Evolutionary conservation across 208 protist species (phyloP), one percentile per base, ranked within the genome.

Genomic region (Leptomonas pyrrhocoris): DNA sequence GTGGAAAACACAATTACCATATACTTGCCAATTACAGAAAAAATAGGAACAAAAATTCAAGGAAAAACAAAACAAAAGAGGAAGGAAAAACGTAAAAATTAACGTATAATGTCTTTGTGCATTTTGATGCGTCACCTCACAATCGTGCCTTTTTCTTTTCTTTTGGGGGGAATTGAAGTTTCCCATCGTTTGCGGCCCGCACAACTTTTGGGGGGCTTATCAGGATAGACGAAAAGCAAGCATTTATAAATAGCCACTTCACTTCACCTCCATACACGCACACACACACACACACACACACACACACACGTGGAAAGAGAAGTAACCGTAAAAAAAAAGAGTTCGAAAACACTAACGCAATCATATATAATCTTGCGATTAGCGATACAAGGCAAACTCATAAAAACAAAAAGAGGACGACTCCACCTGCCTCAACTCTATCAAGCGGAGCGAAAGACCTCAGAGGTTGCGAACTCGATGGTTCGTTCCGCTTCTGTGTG

Each of bases 401-500:
- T n/a, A n/a, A n/a, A n/a, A n/a, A 48, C 5, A n/a, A 6, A 12
- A 15, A n/a, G 43, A n/a, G 15, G 12, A 19, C 30, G 15, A 15
- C 31, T 46, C 5, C 0, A 4, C 11, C 1, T 7, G 15, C 13
- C 42, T 0, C 0, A 34, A 15, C 13, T 3, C 40, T 65, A 69
- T 18, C 25, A 38, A 12, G 27, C 21, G 30, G 13, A 59, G 9
- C 19, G 34, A 63, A 95, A 95, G 0, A 62, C 71, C 23, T 54
- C 67, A 43, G 69, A 74, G 19, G 89, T 75, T 7, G 89, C 65
- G 73, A 96, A 96, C 8, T 78, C 71, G 18, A 85, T 68, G 13
- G 68, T 80, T 45, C 46, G 74, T 1, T 73, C 85, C 9, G 65
- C 69, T 79, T 96, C 91, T 36, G 61, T 73, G 78, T 96, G 91